These are phyloP conservation scores for Cyclocybe cylindracea DNA, from an alignment of 768 basidiomycete genomes.

Conservation along the genomic window DNA sequence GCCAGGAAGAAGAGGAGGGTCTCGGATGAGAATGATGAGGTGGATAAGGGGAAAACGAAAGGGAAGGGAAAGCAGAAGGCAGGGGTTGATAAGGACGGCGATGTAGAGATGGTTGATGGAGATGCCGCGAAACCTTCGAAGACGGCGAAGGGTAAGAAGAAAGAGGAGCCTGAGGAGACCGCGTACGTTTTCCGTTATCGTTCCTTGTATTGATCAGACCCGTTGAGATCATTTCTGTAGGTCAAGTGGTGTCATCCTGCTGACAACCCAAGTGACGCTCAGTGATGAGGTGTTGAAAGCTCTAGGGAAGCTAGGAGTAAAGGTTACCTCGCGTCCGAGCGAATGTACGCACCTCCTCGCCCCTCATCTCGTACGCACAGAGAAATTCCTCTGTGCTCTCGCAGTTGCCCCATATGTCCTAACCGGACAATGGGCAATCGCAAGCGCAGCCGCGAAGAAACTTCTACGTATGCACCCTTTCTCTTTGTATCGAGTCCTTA, in stretches of 20 bases:
- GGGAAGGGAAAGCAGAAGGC: slow-evolving; percentile 11
- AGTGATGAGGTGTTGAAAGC: slow-evolving; percentile 60
- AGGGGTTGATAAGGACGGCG: background rate
- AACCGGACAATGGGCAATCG: slow-evolving; percentile 66
- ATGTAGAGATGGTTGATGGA: too few relatives aligned
- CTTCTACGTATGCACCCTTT: slow-evolving; percentile 56
- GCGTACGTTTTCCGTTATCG: background rate
- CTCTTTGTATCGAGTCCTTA: slow-evolving; percentile 10
- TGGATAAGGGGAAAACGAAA: slow-evolving; percentile 16
- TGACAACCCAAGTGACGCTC: slow-evolving; percentile 70
- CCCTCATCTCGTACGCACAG: slow-evolving; percentile 72
- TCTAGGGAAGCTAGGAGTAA: slow-evolving; percentile 66
- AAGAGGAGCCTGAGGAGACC: slow-evolving; percentile 5
- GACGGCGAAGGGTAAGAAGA: background rate
- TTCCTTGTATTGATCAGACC: background rate
- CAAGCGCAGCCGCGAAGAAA: slow-evolving; percentile 53
- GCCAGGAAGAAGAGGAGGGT: slow-evolving; percentile 16
- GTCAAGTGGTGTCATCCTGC: slow-evolving; percentile 42
- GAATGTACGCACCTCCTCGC: slow-evolving; percentile 84
- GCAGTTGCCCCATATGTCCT: slow-evolving; percentile 63
- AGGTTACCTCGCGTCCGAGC: slow-evolving; percentile 54
- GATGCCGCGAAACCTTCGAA: too few relatives aligned
- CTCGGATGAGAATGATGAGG: slow-evolving; percentile 2
- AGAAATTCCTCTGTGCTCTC: slow-evolving; percentile 85
- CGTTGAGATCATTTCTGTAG: background rate